phyloP scores from a whole-genome alignment of 2,329 filamentous ascomycete species.

The Fusarium oligoseptatum region DNA sequence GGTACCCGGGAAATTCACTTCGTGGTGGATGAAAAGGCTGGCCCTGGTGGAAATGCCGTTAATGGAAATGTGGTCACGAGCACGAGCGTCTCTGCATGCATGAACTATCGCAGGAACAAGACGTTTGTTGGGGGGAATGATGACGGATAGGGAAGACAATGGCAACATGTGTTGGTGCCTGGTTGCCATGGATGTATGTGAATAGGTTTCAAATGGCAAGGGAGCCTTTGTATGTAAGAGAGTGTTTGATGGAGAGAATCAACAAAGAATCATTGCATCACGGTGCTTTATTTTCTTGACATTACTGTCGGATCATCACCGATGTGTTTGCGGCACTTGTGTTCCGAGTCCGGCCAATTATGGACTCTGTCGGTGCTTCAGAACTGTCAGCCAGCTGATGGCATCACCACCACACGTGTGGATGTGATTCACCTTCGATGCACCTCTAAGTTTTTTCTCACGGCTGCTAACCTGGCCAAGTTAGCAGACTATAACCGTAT shows the following conservation, averaged over 20 bases:
- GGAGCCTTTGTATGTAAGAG: slow-evolving; percentile 6
- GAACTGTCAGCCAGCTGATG: slow-evolving; percentile 10
- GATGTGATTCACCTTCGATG: slow-evolving; percentile 7
- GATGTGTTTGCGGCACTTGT: background rate
- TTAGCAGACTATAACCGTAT: background rate
- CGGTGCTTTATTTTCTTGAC: background rate
- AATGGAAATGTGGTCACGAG: slow-evolving; percentile 16
- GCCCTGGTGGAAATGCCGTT: background rate
- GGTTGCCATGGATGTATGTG: background rate
- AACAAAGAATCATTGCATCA: slow-evolving; percentile 21
- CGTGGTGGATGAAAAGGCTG: background rate
- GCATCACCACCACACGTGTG: background rate
- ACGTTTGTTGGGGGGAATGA: slow-evolving; percentile 11
- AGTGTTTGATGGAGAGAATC: slow-evolving; percentile 11
- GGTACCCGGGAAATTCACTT: background rate
- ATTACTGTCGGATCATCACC: background rate
- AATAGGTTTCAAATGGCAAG: background rate
- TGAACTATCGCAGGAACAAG: slow-evolving; percentile 3
- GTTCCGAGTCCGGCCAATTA: background rate
- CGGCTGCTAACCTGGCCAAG: background rate
- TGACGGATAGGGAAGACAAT: background rate
- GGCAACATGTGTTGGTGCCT: slow-evolving; percentile 1
- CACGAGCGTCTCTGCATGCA: slow-evolving; percentile 12
- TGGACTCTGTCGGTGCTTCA: background rate
- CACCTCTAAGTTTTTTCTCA: background rate